These are phyloP conservation scores for Plasmodium relictum DNA, from an alignment of 169 alveolate species.

Conservation along the genomic window DNA sequence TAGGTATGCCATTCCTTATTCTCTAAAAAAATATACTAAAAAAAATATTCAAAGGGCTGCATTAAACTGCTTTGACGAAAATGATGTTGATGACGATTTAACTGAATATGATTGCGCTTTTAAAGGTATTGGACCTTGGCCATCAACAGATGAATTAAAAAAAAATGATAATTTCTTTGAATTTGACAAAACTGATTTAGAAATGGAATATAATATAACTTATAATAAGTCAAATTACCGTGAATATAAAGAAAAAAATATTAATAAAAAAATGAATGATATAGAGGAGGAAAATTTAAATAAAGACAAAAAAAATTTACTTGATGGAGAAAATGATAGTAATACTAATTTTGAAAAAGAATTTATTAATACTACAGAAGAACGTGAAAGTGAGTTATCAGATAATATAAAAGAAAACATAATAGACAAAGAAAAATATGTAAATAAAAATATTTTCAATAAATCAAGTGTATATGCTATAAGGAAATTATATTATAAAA, in stretches of 20 bases:
- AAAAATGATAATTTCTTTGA: constrained; percentile 69
- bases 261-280: constrained; percentile 5
- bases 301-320: not conserved
- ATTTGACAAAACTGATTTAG: constrained; percentile 71
- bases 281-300: not conserved
- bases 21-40: not conserved
- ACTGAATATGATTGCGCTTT: constrained; percentile 83
- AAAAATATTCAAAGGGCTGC: constrained; percentile 23
- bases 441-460: not conserved
- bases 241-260: constrained; percentile 11
- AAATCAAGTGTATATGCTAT: constrained; percentile 1
- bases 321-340: not conserved
- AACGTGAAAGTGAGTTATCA: not conserved
- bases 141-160: constrained; percentile 64
- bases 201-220: constrained; percentile 63
- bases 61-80: constrained; percentile 58
- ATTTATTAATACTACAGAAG: not conserved
- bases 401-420: not conserved
- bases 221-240: constrained; percentile 32
- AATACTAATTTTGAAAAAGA: not conserved
- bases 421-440: not conserved
- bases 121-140: constrained; percentile 87
- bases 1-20: constrained; percentile 45
- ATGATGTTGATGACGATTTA: constrained; percentile 76
- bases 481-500: constrained; percentile 68